A percentile compares a stretch with the other conserved stretches of the same genome.
Evolutionary conservation across 2,329 filamentous ascomycete genomes (phyloP).

Genomic region (Colletotrichum limetticola): DNA sequence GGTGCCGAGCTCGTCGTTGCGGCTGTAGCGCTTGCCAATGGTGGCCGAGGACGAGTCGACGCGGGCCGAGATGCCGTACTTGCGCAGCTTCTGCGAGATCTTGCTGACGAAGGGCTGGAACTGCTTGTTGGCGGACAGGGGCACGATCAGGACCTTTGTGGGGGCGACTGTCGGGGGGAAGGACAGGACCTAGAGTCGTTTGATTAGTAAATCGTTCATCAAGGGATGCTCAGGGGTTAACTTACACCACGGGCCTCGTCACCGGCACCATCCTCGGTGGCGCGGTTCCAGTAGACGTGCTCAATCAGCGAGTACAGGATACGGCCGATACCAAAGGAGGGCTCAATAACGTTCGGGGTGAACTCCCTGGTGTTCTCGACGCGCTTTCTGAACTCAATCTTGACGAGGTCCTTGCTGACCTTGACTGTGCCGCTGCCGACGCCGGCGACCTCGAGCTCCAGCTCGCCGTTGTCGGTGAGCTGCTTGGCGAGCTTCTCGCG

Average conservation of each 20-base stretch:
- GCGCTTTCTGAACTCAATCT: conserved; percentile 84
- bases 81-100: conserved; percentile 80
- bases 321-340: conserved; percentile 95
- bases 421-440: conserved; percentile 79
- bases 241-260: conserved; percentile 89
- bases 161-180: conserved; percentile 79
- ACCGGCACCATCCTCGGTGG: conserved; percentile 65
- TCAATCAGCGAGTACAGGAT: conserved; percentile 95
- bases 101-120: conserved; percentile 82
- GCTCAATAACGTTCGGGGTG: conserved; percentile 96
- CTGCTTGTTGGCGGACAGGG: conserved; percentile 81
- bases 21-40: conserved; percentile 93
- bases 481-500: conserved; percentile 82
- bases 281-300: conserved; percentile 93
- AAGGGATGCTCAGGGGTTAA: conserved; percentile 38
- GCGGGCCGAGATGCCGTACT: conserved; percentile 81
- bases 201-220: background rate
- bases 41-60: conserved; percentile 91
- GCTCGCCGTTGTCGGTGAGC: conserved; percentile 78
- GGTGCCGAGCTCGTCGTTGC: conserved; percentile 96
- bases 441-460: conserved; percentile 78
- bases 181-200: conserved; percentile 56
- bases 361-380: conserved; percentile 89
- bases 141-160: conserved; percentile 93
- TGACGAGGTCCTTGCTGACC: conserved; percentile 81